A percentile compares a stretch with the other conserved stretches of the same genome.
Conservation (phyloP, 768 basidiomycete species). For the Clavaria fumosa region DNA sequence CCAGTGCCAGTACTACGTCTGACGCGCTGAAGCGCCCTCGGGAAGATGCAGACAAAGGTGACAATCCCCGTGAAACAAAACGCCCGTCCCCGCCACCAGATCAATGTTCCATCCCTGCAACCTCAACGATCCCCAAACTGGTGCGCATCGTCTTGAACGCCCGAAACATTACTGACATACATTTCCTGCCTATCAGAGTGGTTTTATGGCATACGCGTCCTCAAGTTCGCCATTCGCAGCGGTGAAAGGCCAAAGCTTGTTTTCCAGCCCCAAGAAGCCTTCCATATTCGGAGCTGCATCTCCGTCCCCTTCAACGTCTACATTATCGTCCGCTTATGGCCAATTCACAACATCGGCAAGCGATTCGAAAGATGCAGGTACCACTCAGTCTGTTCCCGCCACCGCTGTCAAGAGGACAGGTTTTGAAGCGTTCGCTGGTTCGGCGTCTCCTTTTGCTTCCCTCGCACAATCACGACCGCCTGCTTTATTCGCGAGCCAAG, state of each 20-base stretch:
- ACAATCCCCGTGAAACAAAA: slow-evolving; percentile 44
- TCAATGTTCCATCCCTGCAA: slow-evolving; percentile 18
- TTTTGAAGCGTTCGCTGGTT: slow-evolving; percentile 40
- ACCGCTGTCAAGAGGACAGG: slow-evolving; percentile 38
- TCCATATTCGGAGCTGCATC: slow-evolving; percentile 17
- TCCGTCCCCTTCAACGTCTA: slow-evolving; percentile 17
- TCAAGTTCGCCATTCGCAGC: slow-evolving; percentile 57
- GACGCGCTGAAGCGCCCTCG: slow-evolving; percentile 42
- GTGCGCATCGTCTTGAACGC: no score
- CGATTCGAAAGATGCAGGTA: background rate
- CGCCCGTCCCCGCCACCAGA: slow-evolving; percentile 60
- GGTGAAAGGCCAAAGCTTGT: slow-evolving; percentile 54
- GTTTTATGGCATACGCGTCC: slow-evolving; percentile 72
- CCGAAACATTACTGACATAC: no score
- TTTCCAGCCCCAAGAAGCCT: slow-evolving; percentile 18
- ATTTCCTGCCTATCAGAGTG: slow-evolving; percentile 23
- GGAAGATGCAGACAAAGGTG: slow-evolving; percentile 47
- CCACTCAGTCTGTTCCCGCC: slow-evolving; percentile 10
- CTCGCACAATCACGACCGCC: slow-evolving; percentile 40
- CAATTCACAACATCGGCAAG: slow-evolving; percentile 2
- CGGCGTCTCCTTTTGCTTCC: slow-evolving; percentile 35
- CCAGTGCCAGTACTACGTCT: slow-evolving; percentile 9
- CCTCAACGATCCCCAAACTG: slow-evolving; percentile 26
- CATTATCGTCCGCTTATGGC: slow-evolving; percentile 16
- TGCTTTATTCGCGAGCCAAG: slow-evolving; percentile 30